Evolutionary conservation across 495 filamentous ascomycete species (phyloP).

Genomic region (Podospora appendiculata): DNA sequence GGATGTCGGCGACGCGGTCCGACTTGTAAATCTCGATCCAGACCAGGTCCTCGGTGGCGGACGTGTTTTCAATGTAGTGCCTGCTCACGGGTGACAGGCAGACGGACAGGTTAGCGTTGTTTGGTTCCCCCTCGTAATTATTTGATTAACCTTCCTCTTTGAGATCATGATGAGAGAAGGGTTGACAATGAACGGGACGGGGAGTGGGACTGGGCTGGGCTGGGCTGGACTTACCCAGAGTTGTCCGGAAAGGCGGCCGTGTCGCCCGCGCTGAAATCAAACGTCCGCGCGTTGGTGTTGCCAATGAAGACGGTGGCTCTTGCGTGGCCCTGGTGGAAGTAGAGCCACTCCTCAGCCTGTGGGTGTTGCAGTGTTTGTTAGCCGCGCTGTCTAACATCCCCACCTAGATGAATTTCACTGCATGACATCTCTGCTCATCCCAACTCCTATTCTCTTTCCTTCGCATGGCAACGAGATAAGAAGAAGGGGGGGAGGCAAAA

Average conservation of each 20-base stretch:
- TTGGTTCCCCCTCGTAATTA: too few species aligned
- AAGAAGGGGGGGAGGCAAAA: background rate
- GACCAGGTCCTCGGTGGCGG: slow-evolving; percentile 49
- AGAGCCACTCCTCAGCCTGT: slow-evolving; percentile 58
- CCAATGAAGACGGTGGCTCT: slow-evolving; percentile 57
- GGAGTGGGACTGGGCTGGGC: too few species aligned
- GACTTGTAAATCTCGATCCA: slow-evolving; percentile 63
- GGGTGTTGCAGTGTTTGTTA: background rate
- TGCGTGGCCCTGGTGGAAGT: slow-evolving; percentile 52
- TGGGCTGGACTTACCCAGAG: slow-evolving; percentile 10
- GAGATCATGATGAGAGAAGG: too few species aligned
- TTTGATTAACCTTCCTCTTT: too few species aligned
- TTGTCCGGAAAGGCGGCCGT: slow-evolving; percentile 62
- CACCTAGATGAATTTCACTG: background rate
- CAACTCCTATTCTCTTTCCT: too few species aligned
- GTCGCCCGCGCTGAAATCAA: slow-evolving; percentile 57
- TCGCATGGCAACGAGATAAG: background rate
- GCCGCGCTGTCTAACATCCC: background rate
- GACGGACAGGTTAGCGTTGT: too few species aligned
- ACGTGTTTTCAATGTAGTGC: slow-evolving; percentile 62
- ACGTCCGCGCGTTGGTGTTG: slow-evolving; percentile 49
- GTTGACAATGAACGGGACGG: too few species aligned
- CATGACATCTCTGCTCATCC: background rate
- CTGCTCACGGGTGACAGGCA: slow-evolving; percentile 7
- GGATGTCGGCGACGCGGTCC: slow-evolving; percentile 54